A percentile compares a stretch with the other conserved stretches of the same genome.
Conservation (phyloP, 257 asterid species). For the Nyctanthes arbortristis region DNA sequence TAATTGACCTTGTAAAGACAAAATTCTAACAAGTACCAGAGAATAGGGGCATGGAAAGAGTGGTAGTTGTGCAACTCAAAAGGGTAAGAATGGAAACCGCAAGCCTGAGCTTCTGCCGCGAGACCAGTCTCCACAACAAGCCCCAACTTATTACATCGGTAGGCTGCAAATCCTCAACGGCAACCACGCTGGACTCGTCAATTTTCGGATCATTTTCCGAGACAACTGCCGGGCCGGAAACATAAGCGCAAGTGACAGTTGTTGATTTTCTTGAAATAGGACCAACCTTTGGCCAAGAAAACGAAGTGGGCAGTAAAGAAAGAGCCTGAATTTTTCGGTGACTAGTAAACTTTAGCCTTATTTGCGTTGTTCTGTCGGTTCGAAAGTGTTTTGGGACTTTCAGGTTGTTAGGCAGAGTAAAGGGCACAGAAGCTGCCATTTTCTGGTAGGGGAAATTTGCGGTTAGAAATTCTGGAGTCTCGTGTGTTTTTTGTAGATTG, state of each 20-base stretch:
- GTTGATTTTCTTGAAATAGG: constrained; percentile 26
- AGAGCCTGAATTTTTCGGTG: constrained; percentile 3
- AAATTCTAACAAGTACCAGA: constrained; percentile 46
- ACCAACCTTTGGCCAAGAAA: constrained; percentile 25
- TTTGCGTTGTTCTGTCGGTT: constrained; percentile 19
- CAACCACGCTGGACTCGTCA: constrained; percentile 36
- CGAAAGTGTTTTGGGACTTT: constrained; percentile 14
- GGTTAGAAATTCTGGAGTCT: no score
- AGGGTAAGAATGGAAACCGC: constrained; percentile 57
- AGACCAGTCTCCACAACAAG: constrained; percentile 67
- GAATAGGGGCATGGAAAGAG: constrained; percentile 79
- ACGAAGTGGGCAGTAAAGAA: constrained; percentile 24
- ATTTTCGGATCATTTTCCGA: constrained; percentile 64
- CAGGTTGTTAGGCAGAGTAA: constrained; percentile 24
- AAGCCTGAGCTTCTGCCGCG: constrained; percentile 70
- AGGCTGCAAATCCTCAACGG: constrained; percentile 41
- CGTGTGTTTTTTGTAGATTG: no score
- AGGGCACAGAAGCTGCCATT: constrained; percentile 31
- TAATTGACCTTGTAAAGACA: neutral
- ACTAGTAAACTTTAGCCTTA: constrained; percentile 24
- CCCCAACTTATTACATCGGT: constrained; percentile 75
- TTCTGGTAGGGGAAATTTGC: constrained; percentile 2
- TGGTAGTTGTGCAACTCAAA: constrained; percentile 65
- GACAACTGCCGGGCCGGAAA: constrained; percentile 72
- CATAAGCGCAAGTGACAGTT: constrained; percentile 49